Evolutionary conservation across 2,329 filamentous ascomycete genomes (phyloP).

Genomic region (Fusarium mundagurra): DNA sequence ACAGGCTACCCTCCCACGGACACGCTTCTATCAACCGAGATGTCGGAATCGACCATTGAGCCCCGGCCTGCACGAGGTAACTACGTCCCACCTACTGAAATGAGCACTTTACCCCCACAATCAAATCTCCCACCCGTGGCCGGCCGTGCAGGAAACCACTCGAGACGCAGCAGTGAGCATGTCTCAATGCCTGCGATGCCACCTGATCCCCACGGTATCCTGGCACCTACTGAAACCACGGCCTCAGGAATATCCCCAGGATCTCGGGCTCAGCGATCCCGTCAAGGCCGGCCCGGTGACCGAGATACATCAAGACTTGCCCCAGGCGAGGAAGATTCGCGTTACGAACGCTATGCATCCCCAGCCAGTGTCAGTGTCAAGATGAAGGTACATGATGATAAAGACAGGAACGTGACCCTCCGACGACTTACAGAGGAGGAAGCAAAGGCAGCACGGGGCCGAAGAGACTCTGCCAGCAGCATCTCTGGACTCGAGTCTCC

Average conservation of each 20-base stretch:
- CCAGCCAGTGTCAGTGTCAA: conserved; percentile 64
- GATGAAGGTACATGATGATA: conserved; percentile 69
- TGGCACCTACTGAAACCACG: conserved; percentile 45
- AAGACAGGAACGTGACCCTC: conserved; percentile 69
- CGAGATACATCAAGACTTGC: conserved; percentile 54
- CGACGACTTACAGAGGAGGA: conserved; percentile 70
- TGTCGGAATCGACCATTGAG: conserved; percentile 51
- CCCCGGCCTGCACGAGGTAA: conserved; percentile 43
- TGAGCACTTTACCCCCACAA: conserved; percentile 34
- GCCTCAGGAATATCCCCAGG: conserved; percentile 45
- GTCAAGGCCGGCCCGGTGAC: conserved; percentile 56
- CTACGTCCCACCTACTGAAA: conserved; percentile 38
- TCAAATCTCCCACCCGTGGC: conserved; percentile 32
- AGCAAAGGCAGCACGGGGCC: conserved; percentile 55
- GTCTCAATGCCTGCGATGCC: conserved; percentile 66
- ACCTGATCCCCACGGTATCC: conserved; percentile 58
- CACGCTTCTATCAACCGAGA: conserved; percentile 45
- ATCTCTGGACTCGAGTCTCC: conserved; percentile 66
- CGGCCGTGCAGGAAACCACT: conserved; percentile 48
- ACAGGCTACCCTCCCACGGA: conserved; percentile 43
- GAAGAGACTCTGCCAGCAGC: conserved; percentile 65
- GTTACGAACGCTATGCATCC: conserved; percentile 53
- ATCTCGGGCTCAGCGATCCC: conserved; percentile 54
- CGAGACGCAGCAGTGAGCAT: conserved; percentile 51
- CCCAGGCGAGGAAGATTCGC: conserved; percentile 52